Evolutionary conservation across 2,329 filamentous ascomycete species (phyloP), one percentile per base, ranked within the genome.

Genomic region (Penicillium sp.): DNA sequence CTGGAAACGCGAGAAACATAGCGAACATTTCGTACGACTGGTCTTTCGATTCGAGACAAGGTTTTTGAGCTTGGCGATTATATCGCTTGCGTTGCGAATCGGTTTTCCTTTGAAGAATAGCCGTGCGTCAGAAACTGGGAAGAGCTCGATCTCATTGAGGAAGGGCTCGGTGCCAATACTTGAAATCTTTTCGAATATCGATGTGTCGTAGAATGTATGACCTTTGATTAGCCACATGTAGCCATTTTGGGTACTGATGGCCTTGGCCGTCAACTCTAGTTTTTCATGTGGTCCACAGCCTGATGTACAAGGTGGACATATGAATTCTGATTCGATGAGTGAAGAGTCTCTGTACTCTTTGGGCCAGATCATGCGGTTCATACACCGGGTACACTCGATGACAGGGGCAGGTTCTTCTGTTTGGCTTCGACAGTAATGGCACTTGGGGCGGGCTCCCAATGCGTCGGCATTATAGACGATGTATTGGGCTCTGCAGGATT

Each of bases 331-430:
- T 0, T 60, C 43, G 3, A 71, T 59, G 3, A 77, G 62, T n/a
- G 55, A 60, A 9, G 59, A 36, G 0, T 75, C 73, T 4, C 75
- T 76, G 58, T 80, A 80, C 50, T 72, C 70, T 0, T 60, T 43
- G 0, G 79, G 79, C 74, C 75, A 82, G 53, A 82, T 77, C 18
- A 82, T 65, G 24, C 73, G 72, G 65, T 72, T 81, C 27, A 74
- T 57, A 48, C 80, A 82, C 36, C 66, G 69, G 6, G 50, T 68
- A 61, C 80, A 82, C 50, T 79, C 73, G 1, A 81, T 68, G n/a
- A 63, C 68, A 0, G 79, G 78, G 0, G 78, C 73, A 5, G 39
- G 47, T 27, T n/a, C 34, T n/a, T 13, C 10, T 6, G 42, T 18
- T 44, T 61, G 58, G n/a, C 50, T 47, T 11, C 79, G 75, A 59